Conservation (phyloP, 1,139 yeast species). For the Sugiyamaella sp. region DNA sequence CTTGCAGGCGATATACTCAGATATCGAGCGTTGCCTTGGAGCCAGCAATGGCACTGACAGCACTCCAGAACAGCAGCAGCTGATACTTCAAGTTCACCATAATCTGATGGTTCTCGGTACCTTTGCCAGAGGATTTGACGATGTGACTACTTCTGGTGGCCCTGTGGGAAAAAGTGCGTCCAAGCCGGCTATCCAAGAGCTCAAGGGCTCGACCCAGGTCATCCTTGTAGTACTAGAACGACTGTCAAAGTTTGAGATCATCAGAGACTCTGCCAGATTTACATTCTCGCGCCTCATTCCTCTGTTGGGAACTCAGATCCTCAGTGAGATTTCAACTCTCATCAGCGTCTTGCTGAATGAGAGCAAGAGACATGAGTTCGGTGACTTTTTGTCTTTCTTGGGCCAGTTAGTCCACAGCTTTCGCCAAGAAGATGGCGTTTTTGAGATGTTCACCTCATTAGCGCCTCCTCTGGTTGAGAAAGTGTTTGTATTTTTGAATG, state of each 20-base stretch:
- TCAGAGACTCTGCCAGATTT: conserved; percentile 85
- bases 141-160: conserved; percentile 29
- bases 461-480: conserved; percentile 73
- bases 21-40: conserved; percentile 59
- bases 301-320: conserved; percentile 58
- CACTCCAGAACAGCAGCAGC: conserved; percentile 38
- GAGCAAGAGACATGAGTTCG: conserved; percentile 64
- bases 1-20: conserved; percentile 76
- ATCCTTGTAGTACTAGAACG: conserved; percentile 81
- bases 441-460: conserved; percentile 71
- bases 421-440: conserved; percentile 65
- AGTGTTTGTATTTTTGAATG: conserved; percentile 58
- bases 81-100: conserved; percentile 80
- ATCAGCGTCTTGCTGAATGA: conserved; percentile 74
- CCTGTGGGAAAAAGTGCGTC: conserved; percentile 24
- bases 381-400: conserved; percentile 80
- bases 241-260: conserved; percentile 63
- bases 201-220: conserved; percentile 77
- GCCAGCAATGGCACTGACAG: conserved; percentile 17
- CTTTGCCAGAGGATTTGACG: conserved; percentile 78
- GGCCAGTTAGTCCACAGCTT: conserved; percentile 87
- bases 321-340: conserved; percentile 67
- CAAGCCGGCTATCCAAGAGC: conserved; percentile 49
- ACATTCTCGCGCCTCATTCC: conserved; percentile 87
- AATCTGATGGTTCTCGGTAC: conserved; percentile 88